Conservation (phyloP, 768 basidiomycete genomes). For the Collybiopsis luxurians region DNA sequence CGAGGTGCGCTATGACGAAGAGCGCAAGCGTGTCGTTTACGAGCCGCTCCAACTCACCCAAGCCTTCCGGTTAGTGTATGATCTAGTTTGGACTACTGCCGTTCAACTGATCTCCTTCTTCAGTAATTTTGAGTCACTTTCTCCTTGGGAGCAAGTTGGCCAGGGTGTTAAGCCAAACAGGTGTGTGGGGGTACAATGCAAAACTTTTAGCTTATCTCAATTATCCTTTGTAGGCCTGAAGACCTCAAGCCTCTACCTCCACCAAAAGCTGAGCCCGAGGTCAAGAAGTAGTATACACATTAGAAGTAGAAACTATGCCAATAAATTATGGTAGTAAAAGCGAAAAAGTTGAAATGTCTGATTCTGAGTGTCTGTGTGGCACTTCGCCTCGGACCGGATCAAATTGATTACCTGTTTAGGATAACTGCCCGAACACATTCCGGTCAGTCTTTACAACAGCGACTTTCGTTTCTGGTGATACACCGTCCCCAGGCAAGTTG, state of each 20-base stretch:
- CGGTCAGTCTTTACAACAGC: too few relatives aligned
- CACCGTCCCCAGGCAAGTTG: too few relatives aligned
- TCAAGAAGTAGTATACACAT: slow-evolving; percentile 59
- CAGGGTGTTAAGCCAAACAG: slow-evolving; percentile 41
- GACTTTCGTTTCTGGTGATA: too few relatives aligned
- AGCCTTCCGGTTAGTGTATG: slow-evolving; percentile 78
- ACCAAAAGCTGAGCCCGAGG: slow-evolving; percentile 64
- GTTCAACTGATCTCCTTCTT: not conserved
- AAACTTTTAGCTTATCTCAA: not conserved
- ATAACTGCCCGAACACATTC: too few relatives aligned
- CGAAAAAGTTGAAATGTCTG: too few relatives aligned
- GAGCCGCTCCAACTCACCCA: slow-evolving; percentile 97
- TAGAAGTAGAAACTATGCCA: not conserved
- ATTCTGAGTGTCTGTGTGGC: too few relatives aligned
- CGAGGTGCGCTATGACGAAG: slow-evolving; percentile 97
- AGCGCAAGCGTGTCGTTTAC: slow-evolving; percentile 94
- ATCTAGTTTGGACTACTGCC: not conserved
- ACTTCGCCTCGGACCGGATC: too few relatives aligned
- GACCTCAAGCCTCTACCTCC: slow-evolving; percentile 72
- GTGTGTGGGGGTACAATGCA: not conserved
- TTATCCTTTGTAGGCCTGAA: slow-evolving; percentile 43
- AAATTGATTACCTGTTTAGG: too few relatives aligned
- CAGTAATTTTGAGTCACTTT: slow-evolving; percentile 91
- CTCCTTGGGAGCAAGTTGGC: slow-evolving; percentile 96
- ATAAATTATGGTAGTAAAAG: not conserved